Base-by-base conservation (phyloP, 805 yeast genomes). In the Blastobotrys attinorum region DNA sequence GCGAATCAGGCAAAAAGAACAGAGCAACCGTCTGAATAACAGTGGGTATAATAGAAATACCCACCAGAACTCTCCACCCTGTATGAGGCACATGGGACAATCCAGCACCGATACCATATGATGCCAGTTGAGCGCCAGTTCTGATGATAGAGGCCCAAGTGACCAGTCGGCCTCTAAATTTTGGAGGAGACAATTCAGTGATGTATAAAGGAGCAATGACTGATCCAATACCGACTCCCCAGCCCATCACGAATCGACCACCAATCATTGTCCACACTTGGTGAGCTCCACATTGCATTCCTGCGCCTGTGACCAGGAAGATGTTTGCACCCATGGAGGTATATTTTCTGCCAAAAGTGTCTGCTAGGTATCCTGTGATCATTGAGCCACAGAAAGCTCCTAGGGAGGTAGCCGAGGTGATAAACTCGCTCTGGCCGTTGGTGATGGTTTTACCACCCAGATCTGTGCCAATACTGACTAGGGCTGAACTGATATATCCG, bases 221-320 rank as follows among this genome's bases (percentile, higher is more conserved):
- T 2, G 96, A 87, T 1, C 96, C 97, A 44, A 85, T 74, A 54
- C 98, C 98, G 22, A 90, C 96, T 57, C 96, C 97, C 62, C 84
- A 83, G 18, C 98, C 98, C 82, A 90, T 84, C 39, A 90, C 70
- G 53, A 90, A 81, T 61, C 97, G 75, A 36, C 97, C 98, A 16
- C 68, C 79, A 50, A 86, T 80, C 97, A 90, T 90, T 34, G 82
- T 79, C 95, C 97, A 87, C 47, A 87, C 81, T 3, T 79, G 70
- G 43, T 77, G 75, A 6, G 97, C 79, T 23, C 81, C 85, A 47
- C 89, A 76, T 67, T 90, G 98, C 47, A 89, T 67, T 37, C 76
- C 75, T 20, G 95, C 85, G 47, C 98, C 98, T 32, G 83, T 67
- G 18, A 90, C 69, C 58, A 90, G 88, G 56, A 89, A 66, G 2